Base-by-base conservation (phyloP, 2,329 filamentous ascomycete species). In the Knufia fluminis region DNA sequence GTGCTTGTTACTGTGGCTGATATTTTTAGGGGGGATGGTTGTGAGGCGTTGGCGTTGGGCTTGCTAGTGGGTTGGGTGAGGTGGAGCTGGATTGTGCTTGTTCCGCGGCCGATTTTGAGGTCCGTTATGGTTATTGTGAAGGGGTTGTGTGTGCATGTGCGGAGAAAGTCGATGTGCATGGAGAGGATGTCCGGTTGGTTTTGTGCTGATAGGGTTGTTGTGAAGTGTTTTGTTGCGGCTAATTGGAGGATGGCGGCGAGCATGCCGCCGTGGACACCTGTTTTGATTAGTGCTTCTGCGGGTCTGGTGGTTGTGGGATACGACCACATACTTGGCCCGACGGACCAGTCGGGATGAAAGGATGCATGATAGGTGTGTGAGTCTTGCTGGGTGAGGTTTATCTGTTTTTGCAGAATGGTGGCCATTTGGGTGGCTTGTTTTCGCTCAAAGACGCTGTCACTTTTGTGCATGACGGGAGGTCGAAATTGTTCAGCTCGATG, bases 111-210 rank as follows among this genome's bases (percentile, higher is more conserved):
- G 19, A 38, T n/a, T n/a, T 38, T 38, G 35, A 38, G 35, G 19
- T 38, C 35, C 4, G 35, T 38, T 16, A 38, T 38, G 14, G 35
- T 38, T 4, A 38, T 16, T 38, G 35, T 38, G 35, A 38, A 6
- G 35, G 35, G 35, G 35, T 38, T n/a, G n/a, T 38, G 35, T 7
- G 35, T 38, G n/a, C 35, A 38, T n/a, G 35, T 38, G 19, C 35
- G 14, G 6, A 38, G 35, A n/a, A 38, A 38, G 35, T 38, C 35
- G 19, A 38, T 38, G 35, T 38, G 35, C 35, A 38, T 38, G 35
- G 35, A 38, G 35, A 38, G 35, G 19, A 38, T 38, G 19, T 38
- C 35, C 4, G 35, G 35, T 16, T 38, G 35, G n/a, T 38, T 38
- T n/a, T 38, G 19, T 7, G 14, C 19, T 7, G 35, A 38, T 16